Evolutionary conservation across 202 grass and related monocot genomes (phyloP).

Genomic region (Carex arenaria): DNA sequence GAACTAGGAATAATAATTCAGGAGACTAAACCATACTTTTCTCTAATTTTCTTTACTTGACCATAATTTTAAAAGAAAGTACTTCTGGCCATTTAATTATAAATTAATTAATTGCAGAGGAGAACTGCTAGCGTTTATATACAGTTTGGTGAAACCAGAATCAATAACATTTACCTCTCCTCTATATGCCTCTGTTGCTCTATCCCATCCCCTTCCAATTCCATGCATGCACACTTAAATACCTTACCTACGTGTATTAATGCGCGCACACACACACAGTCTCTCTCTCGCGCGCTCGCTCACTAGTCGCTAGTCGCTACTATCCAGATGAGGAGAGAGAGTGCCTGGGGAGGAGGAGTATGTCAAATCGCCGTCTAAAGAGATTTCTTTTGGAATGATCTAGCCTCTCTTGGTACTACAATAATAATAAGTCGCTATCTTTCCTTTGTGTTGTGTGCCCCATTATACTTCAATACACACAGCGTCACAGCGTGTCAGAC

Average conservation of each 20-base stretch:
- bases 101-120: background rate
- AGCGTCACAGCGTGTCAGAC: constrained; percentile 5
- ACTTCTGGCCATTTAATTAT: too few relatives aligned
- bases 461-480: background rate
- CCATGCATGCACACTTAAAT: background rate
- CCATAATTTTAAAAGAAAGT: too few relatives aligned
- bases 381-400: constrained; percentile 15
- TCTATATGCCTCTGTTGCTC: too few relatives aligned
- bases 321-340: constrained; percentile 8
- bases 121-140: background rate
- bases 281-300: background rate
- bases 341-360: background rate
- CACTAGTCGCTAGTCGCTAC: background rate
- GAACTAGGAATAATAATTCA: too few relatives aligned
- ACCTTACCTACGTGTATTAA: background rate
- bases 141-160: background rate
- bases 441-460: constrained; percentile 17
- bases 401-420: constrained; percentile 4
- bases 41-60: too few relatives aligned
- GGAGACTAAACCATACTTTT: too few relatives aligned
- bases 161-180: background rate
- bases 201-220: constrained; percentile 4
- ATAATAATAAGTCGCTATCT: background rate
- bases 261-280: background rate
- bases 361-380: constrained; percentile 18